A percentile compares a stretch with the other conserved stretches of the same genome.
phyloP scores from a whole-genome alignment of 1,139 yeast species.

The Kodamaea derodonti region DNA sequence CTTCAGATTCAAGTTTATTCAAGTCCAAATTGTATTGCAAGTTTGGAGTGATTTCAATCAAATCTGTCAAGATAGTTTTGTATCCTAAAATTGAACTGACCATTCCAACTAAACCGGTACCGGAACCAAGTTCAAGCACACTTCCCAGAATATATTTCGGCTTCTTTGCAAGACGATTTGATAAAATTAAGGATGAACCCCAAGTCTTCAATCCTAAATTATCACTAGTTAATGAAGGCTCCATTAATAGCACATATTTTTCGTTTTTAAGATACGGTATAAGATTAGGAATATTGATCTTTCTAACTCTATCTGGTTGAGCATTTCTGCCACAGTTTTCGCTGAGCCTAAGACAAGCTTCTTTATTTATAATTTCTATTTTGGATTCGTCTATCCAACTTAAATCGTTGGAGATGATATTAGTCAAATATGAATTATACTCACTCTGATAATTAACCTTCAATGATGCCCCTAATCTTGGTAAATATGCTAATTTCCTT shows the following conservation, averaged over 20 bases:
- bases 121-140: conserved; percentile 83
- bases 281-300: conserved; percentile 35
- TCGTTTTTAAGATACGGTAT: conserved; percentile 10
- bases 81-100: conserved; percentile 50
- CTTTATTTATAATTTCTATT: conserved; percentile 43
- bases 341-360: conserved; percentile 64
- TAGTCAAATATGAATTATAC: conserved; percentile 60
- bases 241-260: conserved; percentile 49
- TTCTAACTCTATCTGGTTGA: conserved; percentile 64
- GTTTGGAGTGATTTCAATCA: conserved; percentile 73
- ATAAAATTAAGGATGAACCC: conserved; percentile 82
- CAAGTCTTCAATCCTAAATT: conserved; percentile 90
- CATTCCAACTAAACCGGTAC: conserved; percentile 90
- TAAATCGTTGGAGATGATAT: conserved; percentile 55
- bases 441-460: conserved; percentile 18
- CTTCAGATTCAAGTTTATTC: conserved; percentile 36
- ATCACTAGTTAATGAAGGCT: conserved; percentile 85
- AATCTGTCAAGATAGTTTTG: conserved; percentile 64
- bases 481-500: conserved; percentile 22
- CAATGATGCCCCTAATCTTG: conserved; percentile 24
- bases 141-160: conserved; percentile 29
- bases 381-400: conserved; percentile 39
- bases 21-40: conserved; percentile 51
- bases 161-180: conserved; percentile 46
- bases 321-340: conserved; percentile 89